Evolutionary conservation across 2,329 filamentous ascomycete species (phyloP).

Genomic region (Fusarium staphyleae): DNA sequence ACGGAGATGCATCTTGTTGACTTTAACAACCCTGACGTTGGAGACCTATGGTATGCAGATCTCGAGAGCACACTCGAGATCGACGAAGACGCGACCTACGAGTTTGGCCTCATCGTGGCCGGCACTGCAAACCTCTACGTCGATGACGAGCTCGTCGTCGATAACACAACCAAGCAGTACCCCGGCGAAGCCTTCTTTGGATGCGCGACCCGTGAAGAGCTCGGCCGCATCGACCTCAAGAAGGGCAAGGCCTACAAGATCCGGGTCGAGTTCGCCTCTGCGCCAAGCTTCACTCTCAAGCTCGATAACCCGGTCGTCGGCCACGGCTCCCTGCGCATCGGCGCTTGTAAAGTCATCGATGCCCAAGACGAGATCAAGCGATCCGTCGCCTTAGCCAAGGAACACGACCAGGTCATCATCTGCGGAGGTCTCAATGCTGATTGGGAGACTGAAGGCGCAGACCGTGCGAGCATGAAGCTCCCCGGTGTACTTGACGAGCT

Average conservation of each 20-base stretch:
- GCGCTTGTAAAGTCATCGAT: slow-evolving; percentile 65
- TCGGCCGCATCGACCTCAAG: slow-evolving; percentile 63
- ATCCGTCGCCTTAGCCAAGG: slow-evolving; percentile 71
- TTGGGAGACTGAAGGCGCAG: slow-evolving; percentile 81
- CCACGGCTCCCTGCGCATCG: slow-evolving; percentile 67
- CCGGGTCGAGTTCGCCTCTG: slow-evolving; percentile 66
- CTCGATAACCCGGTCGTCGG: slow-evolving; percentile 60
- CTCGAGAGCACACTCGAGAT: slow-evolving; percentile 67
- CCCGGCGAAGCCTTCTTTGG: slow-evolving; percentile 72
- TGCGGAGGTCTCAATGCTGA: slow-evolving; percentile 81
- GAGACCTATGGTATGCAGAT: slow-evolving; percentile 65
- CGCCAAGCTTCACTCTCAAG: slow-evolving; percentile 63
- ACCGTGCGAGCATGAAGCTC: slow-evolving; percentile 79
- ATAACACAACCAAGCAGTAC: slow-evolving; percentile 69
- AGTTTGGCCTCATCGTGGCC: slow-evolving; percentile 70
- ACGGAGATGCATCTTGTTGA: slow-evolving; percentile 59
- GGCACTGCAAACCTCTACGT: slow-evolving; percentile 72
- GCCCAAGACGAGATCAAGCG: slow-evolving; percentile 66
- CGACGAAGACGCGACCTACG: slow-evolving; percentile 66
- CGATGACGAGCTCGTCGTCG: slow-evolving; percentile 67
- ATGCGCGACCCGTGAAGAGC: slow-evolving; percentile 68
- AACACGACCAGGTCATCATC: slow-evolving; percentile 78
- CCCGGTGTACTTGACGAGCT: slow-evolving; percentile 76
- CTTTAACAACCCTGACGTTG: slow-evolving; percentile 61
- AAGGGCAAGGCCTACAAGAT: slow-evolving; percentile 66